A percentile compares a stretch with the other conserved stretches of the same genome.
Conservation (phyloP, 352 stramenopile species). For the Globisporangium paroecandrum region DNA sequence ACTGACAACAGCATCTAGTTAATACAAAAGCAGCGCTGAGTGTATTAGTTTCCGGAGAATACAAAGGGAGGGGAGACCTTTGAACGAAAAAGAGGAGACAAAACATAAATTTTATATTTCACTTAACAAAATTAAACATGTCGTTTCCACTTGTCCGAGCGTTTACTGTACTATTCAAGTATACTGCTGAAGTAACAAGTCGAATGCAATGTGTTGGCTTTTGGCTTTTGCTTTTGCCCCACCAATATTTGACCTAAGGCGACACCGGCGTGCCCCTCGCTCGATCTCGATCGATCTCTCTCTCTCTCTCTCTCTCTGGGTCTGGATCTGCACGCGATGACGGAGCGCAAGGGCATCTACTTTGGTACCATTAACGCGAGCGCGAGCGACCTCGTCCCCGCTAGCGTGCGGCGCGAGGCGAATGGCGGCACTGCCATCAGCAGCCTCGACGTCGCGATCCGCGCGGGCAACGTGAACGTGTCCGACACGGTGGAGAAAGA, state of each 20-base stretch:
- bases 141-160: too few relatives aligned
- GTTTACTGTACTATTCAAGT: too few relatives aligned
- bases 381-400: slow-evolving; percentile 37
- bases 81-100: too few relatives aligned
- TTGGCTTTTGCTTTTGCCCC: not conserved
- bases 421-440: slow-evolving; percentile 10
- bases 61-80: too few relatives aligned
- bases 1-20: too few relatives aligned
- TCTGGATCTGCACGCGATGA: slow-evolving; percentile 26
- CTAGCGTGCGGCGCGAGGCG: slow-evolving; percentile 29
- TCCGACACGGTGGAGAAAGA: slow-evolving; percentile 73
- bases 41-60: too few relatives aligned
- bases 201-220: too few relatives aligned
- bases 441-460: slow-evolving; percentile 67
- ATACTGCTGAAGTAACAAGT: too few relatives aligned
- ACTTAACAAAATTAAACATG: too few relatives aligned
- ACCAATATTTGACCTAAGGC: slow-evolving; percentile 1
- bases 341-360: slow-evolving; percentile 79
- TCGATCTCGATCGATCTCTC: not conserved
- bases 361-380: slow-evolving; percentile 62
- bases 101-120: too few relatives aligned
- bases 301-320: not conserved
- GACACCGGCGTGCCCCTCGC: not conserved
- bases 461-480: slow-evolving; percentile 81
- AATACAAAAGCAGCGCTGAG: too few relatives aligned